Evolutionary conservation across 164 flowering plant genomes (phyloP).

Genomic region (Magnolia changhungtana): DNA sequence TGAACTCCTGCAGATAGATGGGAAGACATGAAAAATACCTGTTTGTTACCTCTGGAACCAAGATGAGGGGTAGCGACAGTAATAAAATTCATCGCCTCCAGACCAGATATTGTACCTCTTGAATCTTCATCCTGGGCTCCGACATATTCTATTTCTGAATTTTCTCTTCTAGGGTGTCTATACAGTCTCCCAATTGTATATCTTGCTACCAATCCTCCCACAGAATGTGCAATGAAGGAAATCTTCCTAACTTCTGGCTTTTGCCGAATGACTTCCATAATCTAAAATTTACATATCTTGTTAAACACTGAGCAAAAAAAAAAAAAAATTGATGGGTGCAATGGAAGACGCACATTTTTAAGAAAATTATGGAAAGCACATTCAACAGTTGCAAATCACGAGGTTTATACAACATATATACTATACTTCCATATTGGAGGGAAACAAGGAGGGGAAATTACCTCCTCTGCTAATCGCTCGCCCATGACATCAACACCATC

Average conservation of each 20-base stretch:
- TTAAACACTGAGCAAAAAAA: neutral
- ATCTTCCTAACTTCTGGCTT: conserved; percentile 62
- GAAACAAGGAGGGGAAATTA: conserved; percentile 17
- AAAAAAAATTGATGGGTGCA: no score
- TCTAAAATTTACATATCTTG: conserved; percentile 33
- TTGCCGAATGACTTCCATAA: conserved; percentile 56
- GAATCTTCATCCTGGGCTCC: conserved; percentile 25
- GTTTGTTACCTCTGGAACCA: conserved; percentile 96
- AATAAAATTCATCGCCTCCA: conserved; percentile 86
- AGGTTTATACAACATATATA: no score
- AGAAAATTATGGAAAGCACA: neutral
- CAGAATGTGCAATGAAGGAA: conserved; percentile 89
- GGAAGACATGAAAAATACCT: conserved; percentile 45
- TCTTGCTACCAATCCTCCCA: conserved; percentile 94
- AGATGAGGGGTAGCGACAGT: conserved; percentile 98
- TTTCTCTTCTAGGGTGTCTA: conserved; percentile 37
- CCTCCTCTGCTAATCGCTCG: conserved; percentile 86
- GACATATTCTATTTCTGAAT: conserved; percentile 21
- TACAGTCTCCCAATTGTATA: conserved; percentile 87
- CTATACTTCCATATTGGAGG: no score
- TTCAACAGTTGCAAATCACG: neutral
- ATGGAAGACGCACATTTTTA: no score
- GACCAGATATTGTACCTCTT: conserved; percentile 69
- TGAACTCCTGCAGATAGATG: neutral
- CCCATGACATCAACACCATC: conserved; percentile 99